Evolutionary conservation across 2,329 filamentous ascomycete genomes (phyloP), one percentile per base, ranked within the genome.

Genomic region (Aspergillus ochraceoroseus): DNA sequence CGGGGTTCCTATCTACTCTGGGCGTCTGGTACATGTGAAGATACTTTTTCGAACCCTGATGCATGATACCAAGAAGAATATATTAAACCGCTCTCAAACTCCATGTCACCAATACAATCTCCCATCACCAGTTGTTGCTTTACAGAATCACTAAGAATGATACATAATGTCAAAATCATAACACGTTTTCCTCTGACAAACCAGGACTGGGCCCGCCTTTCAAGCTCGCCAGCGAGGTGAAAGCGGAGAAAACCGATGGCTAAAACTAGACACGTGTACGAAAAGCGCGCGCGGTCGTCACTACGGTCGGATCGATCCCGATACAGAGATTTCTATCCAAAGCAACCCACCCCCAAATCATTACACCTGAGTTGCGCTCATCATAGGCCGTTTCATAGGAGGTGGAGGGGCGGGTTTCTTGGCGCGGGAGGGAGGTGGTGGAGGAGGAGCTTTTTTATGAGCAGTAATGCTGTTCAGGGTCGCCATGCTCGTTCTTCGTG

Each of bases 381-480:
- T 38, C 17, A 62, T 39, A 15, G 55, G 73, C 50, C 77, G 67
- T 70, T 83, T 83, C 65, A 79, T 74, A 14, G 80, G 80, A 7
- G 78, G 80, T 25, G 77, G 77, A 44, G 80, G 78, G 14, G 76
- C 74, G 8, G 79, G 78, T 62, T 83, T 83, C 70, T 82, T 84
- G 23, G 75, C 66, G 55, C 79, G 67, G 14, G 74, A 75, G 6
- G 77, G 75, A 17, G 77, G 77, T 15, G 80, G 80, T 18, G 80
- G 80, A 13, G 80, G 80, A 32, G 78, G 76, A 30, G 71, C 73
- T 61, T 77, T 79, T 59, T 74, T 75, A 32, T 62, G 56, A 17
- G 58, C 33, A 31, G 48, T 46, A 9, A 46, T 47, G 19, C 49
- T 51, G 51, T 59, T 58, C 51, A 67, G 40, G 5, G 65, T 66